phyloP scores from a whole-genome alignment of 2,329 filamentous ascomycete species.

The Pseudopithomyces chartarum region DNA sequence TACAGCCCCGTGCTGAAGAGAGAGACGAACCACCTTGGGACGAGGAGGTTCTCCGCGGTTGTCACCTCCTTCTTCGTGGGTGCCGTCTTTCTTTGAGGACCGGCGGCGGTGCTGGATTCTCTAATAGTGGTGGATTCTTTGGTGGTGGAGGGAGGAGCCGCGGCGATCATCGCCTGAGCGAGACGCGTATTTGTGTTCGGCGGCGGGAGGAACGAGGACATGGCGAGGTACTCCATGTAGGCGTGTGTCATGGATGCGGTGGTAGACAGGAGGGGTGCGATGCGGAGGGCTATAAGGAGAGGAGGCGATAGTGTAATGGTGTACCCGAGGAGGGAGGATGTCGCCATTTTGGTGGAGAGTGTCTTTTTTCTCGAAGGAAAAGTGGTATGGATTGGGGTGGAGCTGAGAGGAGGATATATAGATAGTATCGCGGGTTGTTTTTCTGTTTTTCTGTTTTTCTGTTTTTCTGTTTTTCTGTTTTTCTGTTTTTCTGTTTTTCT shows the following conservation, averaged over 20 bases:
- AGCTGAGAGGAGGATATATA: too few relatives aligned
- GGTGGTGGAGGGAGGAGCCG: constrained; percentile 4
- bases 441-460: too few relatives aligned
- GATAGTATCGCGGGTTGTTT: too few relatives aligned
- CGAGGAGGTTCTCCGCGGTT: constrained; percentile 16
- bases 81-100: not conserved
- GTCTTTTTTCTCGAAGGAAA: too few relatives aligned
- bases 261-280: constrained; percentile 25
- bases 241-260: constrained; percentile 34
- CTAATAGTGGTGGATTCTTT: not conserved
- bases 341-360: constrained; percentile 9
- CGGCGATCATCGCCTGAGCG: not conserved
- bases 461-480: too few relatives aligned
- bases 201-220: constrained; percentile 21
- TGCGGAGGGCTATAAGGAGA: constrained; percentile 23
- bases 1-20: constrained; percentile 26
- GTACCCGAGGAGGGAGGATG: constrained; percentile 8
- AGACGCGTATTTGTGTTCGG: constrained; percentile 9
- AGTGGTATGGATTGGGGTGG: too few relatives aligned
- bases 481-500: too few relatives aligned
- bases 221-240: constrained; percentile 31
- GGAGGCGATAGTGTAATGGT: constrained; percentile 13
- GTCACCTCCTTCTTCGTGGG: too few relatives aligned
- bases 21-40: constrained; percentile 23
- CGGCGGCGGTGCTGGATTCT: not conserved